Conservation (phyloP, 352 stramenopile species). For the Pythium dissotocum region DNA sequence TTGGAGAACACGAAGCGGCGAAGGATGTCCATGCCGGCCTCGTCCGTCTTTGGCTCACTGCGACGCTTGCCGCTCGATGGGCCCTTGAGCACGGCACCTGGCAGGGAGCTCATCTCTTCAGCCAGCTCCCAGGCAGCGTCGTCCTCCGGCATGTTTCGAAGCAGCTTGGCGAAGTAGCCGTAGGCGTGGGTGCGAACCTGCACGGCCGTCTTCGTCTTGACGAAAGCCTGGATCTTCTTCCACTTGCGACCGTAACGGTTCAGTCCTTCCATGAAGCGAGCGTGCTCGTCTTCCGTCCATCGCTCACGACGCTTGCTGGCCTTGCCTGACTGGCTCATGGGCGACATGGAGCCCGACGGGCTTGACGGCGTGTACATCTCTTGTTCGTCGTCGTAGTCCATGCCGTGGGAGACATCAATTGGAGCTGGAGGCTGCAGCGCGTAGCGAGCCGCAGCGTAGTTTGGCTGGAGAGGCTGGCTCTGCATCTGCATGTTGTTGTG, state of each 20-base stretch:
- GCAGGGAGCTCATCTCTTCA: slow-evolving; percentile 78
- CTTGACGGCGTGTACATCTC: slow-evolving; percentile 37
- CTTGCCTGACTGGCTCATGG: slow-evolving; percentile 59
- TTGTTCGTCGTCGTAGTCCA: slow-evolving; percentile 15
- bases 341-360: slow-evolving; percentile 41
- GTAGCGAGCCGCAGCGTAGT: slow-evolving; percentile 25
- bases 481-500: slow-evolving; percentile 7
- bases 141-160: slow-evolving; percentile 86
- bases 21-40: slow-evolving; percentile 81
- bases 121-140: slow-evolving; percentile 80
- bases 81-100: slow-evolving; percentile 70
- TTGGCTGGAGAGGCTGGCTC: slow-evolving; percentile 13
- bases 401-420: slow-evolving; percentile 19
- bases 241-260: slow-evolving; percentile 86
- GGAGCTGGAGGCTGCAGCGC: slow-evolving; percentile 18
- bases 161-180: slow-evolving; percentile 85
- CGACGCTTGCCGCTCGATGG: slow-evolving; percentile 74
- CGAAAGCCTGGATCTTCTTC: slow-evolving; percentile 88
- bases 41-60: slow-evolving; percentile 83
- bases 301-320: slow-evolving; percentile 75
- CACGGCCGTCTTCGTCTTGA: slow-evolving; percentile 85
- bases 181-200: slow-evolving; percentile 87
- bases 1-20: slow-evolving; percentile 85
- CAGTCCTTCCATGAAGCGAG: slow-evolving; percentile 83
- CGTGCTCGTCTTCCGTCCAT: slow-evolving; percentile 84